Evolutionary conservation across 2,329 filamentous ascomycete genomes (phyloP), one percentile per base, ranked within the genome.

Genomic region (Hypocrella siamensis): DNA sequence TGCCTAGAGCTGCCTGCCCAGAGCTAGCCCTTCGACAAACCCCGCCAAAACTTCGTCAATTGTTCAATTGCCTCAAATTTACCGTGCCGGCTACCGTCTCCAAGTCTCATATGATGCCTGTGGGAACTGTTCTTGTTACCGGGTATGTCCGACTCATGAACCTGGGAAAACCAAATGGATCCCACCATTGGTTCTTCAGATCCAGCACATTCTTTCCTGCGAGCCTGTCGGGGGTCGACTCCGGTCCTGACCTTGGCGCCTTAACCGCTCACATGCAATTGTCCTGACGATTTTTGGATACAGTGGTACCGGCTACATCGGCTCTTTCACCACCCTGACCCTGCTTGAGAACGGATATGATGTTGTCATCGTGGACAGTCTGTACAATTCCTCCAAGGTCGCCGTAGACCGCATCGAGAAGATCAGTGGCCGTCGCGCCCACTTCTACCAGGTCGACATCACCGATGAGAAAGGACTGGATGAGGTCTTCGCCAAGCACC

Each of bases 281-380:
- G n/a, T n/a, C 7, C 25, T 26, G 25, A 26, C 25, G 25, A 7
- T 26, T 14, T 26, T 14, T 22, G 17, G 26, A 29, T 28, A 37
- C 54, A 94, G 90, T 70, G 90, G 90, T 51, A 93, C 86, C 42
- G 90, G 90, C 64, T 98, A 98, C 69, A 98, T 98, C 59, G 90
- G 90, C 55, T 96, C 88, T 31, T 96, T 96, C 68, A 98, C 90
- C 39, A 67, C 82, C 35, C 76, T 98, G 31, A 79, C 85, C 33
- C 81, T 98, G 17, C 82, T 98, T 44, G 70, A 94, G 53, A 81
- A 90, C 51, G 86, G 77, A 56, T 96, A 96, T 70, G 78, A 96
- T 56, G 90, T 98, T 41, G 80, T 98, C 54, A 84, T 98, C 42
- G 77, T 90, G 44, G 90, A 98, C 65, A 96, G 76, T 60, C 73